phyloP scores from a whole-genome alignment of 192 early-diverging fungal genomes.

The Podila horticola region DNA sequence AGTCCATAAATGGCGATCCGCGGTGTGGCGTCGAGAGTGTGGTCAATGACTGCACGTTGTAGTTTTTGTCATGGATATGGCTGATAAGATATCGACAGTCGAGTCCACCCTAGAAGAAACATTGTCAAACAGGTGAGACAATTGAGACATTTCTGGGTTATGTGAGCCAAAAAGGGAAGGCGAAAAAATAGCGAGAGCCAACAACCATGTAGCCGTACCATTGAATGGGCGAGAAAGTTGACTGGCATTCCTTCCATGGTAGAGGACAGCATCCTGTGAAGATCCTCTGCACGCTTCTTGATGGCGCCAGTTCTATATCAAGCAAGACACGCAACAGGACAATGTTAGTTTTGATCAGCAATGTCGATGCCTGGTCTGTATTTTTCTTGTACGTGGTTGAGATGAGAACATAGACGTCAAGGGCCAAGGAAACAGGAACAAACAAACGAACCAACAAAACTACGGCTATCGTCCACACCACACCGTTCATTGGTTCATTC shows the following conservation, averaged over 20 bases:
- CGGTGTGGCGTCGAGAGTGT: constrained; percentile 96
- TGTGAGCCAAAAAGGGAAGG: background rate
- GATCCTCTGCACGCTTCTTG: constrained; percentile 76
- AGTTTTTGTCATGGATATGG: constrained; percentile 78
- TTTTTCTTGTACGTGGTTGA: too few relatives aligned
- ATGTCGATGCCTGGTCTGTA: too few relatives aligned
- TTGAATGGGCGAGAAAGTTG: constrained; percentile 94
- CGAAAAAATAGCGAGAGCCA: background rate
- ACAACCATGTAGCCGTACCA: constrained; percentile 61
- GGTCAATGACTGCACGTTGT: constrained; percentile 81
- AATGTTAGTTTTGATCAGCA: too few relatives aligned
- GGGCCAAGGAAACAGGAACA: too few relatives aligned
- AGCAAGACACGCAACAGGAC: background rate
- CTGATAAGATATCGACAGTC: constrained; percentile 93
- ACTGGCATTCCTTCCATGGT: constrained; percentile 66
- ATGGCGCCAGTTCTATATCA: constrained; percentile 71
- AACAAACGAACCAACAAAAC: too few relatives aligned
- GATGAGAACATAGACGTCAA: too few relatives aligned
- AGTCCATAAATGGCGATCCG: constrained; percentile 95
- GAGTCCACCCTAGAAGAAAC: constrained; percentile 77
- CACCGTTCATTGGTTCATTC: too few relatives aligned
- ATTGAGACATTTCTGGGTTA: too few relatives aligned
- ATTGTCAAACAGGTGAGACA: background rate
- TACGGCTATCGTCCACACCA: too few relatives aligned
- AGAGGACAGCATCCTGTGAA: constrained; percentile 74